phyloP scores from a whole-genome alignment of 179 eudicot species.

The Gypsophila paniculata region DNA sequence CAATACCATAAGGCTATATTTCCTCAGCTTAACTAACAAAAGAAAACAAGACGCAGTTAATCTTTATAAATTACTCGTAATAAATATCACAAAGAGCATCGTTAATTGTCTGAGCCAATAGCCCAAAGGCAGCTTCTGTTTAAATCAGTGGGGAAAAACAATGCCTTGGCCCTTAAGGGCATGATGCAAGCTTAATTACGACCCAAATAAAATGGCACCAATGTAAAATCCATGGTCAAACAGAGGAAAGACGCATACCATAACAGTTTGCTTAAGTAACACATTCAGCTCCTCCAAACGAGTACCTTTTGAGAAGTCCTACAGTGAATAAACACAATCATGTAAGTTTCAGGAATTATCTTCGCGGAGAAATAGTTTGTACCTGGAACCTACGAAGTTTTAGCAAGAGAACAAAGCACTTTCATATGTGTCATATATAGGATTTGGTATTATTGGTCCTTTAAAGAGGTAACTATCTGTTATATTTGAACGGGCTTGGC shows the following conservation, averaged over 20 bases:
- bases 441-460: neutral
- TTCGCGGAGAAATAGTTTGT: neutral
- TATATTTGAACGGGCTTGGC: too few species aligned
- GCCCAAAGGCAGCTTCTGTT: too few species aligned
- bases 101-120: too few species aligned
- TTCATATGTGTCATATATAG: neutral
- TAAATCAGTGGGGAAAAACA: too few species aligned
- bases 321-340: constrained; percentile 20
- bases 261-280: constrained; percentile 82
- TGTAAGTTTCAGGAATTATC: neutral
- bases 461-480: neutral
- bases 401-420: neutral
- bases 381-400: constrained; percentile 13
- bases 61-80: too few species aligned
- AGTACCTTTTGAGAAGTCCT: constrained; percentile 83
- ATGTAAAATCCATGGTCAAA: constrained; percentile 17
- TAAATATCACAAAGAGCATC: too few species aligned
- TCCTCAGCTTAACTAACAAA: too few species aligned
- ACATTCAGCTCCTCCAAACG: constrained; percentile 94
- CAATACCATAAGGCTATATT: too few species aligned
- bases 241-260: constrained; percentile 47
- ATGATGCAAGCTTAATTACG: too few species aligned
- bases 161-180: too few species aligned
- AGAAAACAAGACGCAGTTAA: too few species aligned
- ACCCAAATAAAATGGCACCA: constrained; percentile 16